These are phyloP conservation scores for Peronospora destructor DNA, from an alignment of 352 stramenopile species.

Conservation along the genomic window DNA sequence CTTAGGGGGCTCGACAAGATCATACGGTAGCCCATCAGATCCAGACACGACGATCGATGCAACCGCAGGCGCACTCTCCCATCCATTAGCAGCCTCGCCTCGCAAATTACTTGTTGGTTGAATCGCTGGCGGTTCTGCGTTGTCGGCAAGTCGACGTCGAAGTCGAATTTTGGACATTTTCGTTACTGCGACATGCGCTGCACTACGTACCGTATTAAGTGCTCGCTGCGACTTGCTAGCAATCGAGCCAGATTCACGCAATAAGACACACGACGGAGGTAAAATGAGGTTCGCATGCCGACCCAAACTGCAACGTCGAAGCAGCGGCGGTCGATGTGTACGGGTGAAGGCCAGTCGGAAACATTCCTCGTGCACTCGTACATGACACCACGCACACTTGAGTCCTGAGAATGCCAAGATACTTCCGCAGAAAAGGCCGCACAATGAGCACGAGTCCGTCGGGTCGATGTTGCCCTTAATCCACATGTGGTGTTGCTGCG, in stretches of 20 bases:
- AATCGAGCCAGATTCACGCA: slow-evolving; percentile 30
- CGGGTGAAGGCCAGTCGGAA: slow-evolving; percentile 40
- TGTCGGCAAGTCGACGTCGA: slow-evolving; percentile 27
- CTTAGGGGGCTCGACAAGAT: slow-evolving; percentile 42
- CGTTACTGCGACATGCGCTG: slow-evolving; percentile 55
- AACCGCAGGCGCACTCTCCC: slow-evolving; percentile 14
- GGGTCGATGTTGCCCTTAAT: slow-evolving; percentile 82
- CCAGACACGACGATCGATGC: slow-evolving; percentile 20
- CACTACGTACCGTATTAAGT: slow-evolving; percentile 60
- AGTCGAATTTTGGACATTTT: slow-evolving; percentile 69
- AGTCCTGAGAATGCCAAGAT: slow-evolving; percentile 75
- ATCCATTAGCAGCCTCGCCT: slow-evolving; percentile 10
- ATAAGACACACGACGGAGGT: slow-evolving; percentile 48
- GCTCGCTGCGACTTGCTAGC: slow-evolving; percentile 56
- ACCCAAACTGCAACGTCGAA: slow-evolving; percentile 65
- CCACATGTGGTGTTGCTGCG: slow-evolving; percentile 51
- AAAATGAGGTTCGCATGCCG: slow-evolving; percentile 60
- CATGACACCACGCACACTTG: slow-evolving; percentile 79
- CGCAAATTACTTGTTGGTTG: slow-evolving; percentile 14
- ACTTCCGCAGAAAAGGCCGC: slow-evolving; percentile 71
- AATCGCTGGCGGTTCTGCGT: slow-evolving; percentile 8
- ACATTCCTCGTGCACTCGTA: slow-evolving; percentile 73
- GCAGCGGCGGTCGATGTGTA: slow-evolving; percentile 24
- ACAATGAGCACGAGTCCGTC: slow-evolving; percentile 74
- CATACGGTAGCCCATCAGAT: slow-evolving; percentile 40